Percentiles rank a stretch among this genome's conserved stretches.
phyloP scores from a whole-genome alignment of 176 grass and related monocot genomes.

The Hordeum vulgare region MorexV3_pseudomolecules_assembly NC_058524.1:621557424-621557923 shows the following conservation, averaged over 20 bases:
- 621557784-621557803: conserved; percentile 38
- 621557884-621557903: conserved; percentile 29
- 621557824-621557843: conserved; percentile 27
- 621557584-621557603: background rate
- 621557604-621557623: conserved; percentile 53
- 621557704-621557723: conserved; percentile 57
- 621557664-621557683: conserved; percentile 40
- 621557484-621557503: conserved; percentile 46
- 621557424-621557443: conserved; percentile 9
- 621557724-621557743: conserved; percentile 54
- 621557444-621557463: conserved; percentile 71
- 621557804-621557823: conserved; percentile 35
- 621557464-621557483: conserved; percentile 81
- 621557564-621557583: background rate
- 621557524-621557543: conserved; percentile 41
- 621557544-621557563: conserved; percentile 12
- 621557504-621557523: conserved; percentile 33
- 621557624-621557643: conserved; percentile 87
- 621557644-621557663: conserved; percentile 63
- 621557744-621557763: conserved; percentile 36
- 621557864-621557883: background rate
- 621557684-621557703: conserved; percentile 44
- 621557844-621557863: conserved; percentile 13
- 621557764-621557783: conserved; percentile 53
- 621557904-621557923: conserved; percentile 63